phyloP scores from a whole-genome alignment of 2,329 filamentous ascomycete genomes.

The Eutypa lata region DNA sequence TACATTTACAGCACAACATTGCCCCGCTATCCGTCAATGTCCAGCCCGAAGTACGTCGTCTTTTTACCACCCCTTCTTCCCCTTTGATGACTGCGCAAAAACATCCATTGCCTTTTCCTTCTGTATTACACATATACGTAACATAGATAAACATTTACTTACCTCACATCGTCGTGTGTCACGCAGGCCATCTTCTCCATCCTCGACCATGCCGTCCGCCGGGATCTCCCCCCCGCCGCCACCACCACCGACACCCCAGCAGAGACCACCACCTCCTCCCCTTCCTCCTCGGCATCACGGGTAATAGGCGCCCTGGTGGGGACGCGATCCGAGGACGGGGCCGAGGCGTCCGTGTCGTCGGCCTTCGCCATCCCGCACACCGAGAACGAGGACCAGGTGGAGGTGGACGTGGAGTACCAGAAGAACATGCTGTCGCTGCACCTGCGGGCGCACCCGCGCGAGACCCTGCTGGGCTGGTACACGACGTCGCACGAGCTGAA shows the following conservation, averaged over 20 bases:
- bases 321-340: conserved; percentile 91
- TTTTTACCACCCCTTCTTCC: conserved; percentile 3
- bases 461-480: conserved; percentile 96
- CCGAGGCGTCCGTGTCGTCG: conserved; percentile 91
- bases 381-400: conserved; percentile 96
- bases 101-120: too few species aligned
- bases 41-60: conserved; percentile 78
- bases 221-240: conserved; percentile 70
- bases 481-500: conserved; percentile 95
- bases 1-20: conserved; percentile 79
- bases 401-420: conserved; percentile 99
- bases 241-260: too few species aligned
- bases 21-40: conserved; percentile 91
- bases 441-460: conserved; percentile 88
- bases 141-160: neutral
- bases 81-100: too few species aligned
- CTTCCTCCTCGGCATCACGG: conserved; percentile 74
- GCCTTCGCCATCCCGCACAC: conserved; percentile 98
- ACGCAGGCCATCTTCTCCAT: conserved; percentile 70
- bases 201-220: conserved; percentile 90
- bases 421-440: conserved; percentile 98
- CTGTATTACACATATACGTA: too few species aligned
- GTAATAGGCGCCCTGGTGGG: conserved; percentile 96
- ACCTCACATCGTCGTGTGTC: conserved; percentile 1
- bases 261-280: too few species aligned